Evolutionary conservation across 2,329 filamentous ascomycete genomes (phyloP).

Genomic region (Cadophora malorum): DNA sequence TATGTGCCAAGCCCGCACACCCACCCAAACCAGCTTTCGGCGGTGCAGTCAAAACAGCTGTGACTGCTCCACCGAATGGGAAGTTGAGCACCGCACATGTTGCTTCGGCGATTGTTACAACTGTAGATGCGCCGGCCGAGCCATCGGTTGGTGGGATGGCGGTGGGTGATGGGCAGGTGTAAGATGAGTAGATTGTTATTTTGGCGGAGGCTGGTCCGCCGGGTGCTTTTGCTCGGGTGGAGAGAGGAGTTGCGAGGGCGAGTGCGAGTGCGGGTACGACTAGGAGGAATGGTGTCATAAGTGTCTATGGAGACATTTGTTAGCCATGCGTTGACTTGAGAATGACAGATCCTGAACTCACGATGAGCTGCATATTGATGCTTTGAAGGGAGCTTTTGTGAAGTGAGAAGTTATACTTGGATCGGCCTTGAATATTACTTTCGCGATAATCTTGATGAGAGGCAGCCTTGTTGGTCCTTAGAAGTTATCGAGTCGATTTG

Average conservation of each 20-base stretch:
- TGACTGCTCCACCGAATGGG: neutral
- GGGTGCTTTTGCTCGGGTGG: neutral
- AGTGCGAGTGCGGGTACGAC: neutral
- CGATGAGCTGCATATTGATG: neutral
- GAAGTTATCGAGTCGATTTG: neutral
- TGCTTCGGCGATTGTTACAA: neutral
- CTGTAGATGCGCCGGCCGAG: neutral
- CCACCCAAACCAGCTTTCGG: neutral
- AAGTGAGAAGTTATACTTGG: too few relatives aligned
- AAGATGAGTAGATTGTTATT: neutral
- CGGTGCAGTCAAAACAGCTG: neutral
- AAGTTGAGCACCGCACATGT: slow-evolving; percentile 2
- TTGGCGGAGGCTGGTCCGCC: slow-evolving; percentile 7
- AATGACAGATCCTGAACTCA: neutral
- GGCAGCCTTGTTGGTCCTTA: neutral
- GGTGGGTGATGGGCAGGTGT: neutral
- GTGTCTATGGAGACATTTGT: neutral
- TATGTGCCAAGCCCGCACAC: neutral
- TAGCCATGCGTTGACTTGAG: neutral
- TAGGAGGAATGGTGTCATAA: neutral
- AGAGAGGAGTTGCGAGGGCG: neutral
- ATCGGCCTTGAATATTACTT: too few relatives aligned
- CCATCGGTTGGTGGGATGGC: neutral
- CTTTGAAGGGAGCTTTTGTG: neutral
- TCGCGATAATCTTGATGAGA: neutral